Evolutionary conservation across 2,329 filamentous ascomycete species (phyloP), one percentile per base, ranked within the genome.

Genomic region (Setomelanomma holmii): DNA sequence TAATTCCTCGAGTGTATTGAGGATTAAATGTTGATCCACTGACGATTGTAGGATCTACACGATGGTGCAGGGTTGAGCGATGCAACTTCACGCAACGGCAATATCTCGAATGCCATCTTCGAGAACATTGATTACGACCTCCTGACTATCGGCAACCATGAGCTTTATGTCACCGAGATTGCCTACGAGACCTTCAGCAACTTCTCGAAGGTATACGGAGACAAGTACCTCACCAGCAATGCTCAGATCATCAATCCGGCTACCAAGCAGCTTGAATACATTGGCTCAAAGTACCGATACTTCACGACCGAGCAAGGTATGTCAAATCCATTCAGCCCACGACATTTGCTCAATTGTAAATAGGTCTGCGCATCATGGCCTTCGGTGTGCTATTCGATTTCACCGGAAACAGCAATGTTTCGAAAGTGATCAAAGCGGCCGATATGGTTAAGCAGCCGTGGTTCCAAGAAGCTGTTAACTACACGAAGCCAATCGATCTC

Each of bases 41-140:
- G 5, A 30, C 2, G 10, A 14, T 7, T 3, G 23, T 44, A 79
- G 79, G 86, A 89, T 66, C 73, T 89, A n/a, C 86, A 89, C 63
- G 86, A 89, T 55, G 86, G 86, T 2, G 83, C 83, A 22, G 86
- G 86, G 1, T 72, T 88, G 40, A 85, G 82, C 38, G 86, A 89
- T 66, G 82, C 81, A 5, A 87, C 85, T 0, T 73, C 68, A 1
- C 80, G 80, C 2, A 85, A 87, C 55, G 86, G 84, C 38, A 72
- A 78, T 35, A 58, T 84, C 19, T 84, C 83, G 1, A 82, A 82
- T 53, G 74, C 74, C 1, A 78, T 84, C 43, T 84, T 83, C 57
- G 74, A 82, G 61, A 78, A 80, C 14, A 57, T 83, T 23, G 78
- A 83, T 51, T 84, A 84, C 57, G 82, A 84, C 60, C 57, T 84